Evolutionary conservation across 2,329 filamentous ascomycete species (phyloP).

Genomic region (Rugonectria rugulosa): DNA sequence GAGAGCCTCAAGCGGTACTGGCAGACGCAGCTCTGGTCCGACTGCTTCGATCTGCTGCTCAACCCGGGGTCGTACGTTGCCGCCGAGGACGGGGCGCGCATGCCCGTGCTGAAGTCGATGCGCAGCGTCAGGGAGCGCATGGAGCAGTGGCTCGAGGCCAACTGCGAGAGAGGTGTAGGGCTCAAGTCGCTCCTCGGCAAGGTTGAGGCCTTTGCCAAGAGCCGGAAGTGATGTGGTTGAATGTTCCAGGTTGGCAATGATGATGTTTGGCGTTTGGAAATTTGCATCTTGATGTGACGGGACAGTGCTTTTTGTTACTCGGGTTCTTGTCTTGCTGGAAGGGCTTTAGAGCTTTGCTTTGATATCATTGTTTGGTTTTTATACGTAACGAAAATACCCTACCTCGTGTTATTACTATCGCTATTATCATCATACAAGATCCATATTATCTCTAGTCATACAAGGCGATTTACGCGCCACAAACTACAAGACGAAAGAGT

Average conservation of each 20-base stretch:
- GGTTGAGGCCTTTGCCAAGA: slow-evolving; percentile 60
- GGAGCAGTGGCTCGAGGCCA: slow-evolving; percentile 82
- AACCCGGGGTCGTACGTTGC: slow-evolving; percentile 78
- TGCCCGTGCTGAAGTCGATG: slow-evolving; percentile 80
- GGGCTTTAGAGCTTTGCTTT: slow-evolving; percentile 1
- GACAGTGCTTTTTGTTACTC: slow-evolving; percentile 9
- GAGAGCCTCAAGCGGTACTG: slow-evolving; percentile 94
- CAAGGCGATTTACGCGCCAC: neutral
- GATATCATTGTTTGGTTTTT: neutral
- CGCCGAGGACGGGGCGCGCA: slow-evolving; percentile 67
- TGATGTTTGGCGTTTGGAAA: slow-evolving; percentile 27
- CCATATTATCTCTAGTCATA: slow-evolving; percentile 1
- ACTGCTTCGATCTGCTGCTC: slow-evolving; percentile 83
- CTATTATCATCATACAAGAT: slow-evolving; percentile 1
- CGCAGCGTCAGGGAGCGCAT: slow-evolving; percentile 74
- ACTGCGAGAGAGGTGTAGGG: slow-evolving; percentile 81
- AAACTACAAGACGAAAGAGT: too few species aligned
- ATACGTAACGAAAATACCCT: slow-evolving; percentile 19
- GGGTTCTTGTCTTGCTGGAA: slow-evolving; percentile 4
- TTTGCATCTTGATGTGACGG: neutral
- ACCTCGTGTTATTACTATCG: neutral
- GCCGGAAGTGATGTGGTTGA: slow-evolving; percentile 37
- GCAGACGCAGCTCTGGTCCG: slow-evolving; percentile 90
- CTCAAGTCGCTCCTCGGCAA: slow-evolving; percentile 75
- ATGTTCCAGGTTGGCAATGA: too few species aligned